Conservation (phyloP, 2,329 filamentous ascomycete genomes). For the Paecilomyces dactylethromorphus region DNA sequence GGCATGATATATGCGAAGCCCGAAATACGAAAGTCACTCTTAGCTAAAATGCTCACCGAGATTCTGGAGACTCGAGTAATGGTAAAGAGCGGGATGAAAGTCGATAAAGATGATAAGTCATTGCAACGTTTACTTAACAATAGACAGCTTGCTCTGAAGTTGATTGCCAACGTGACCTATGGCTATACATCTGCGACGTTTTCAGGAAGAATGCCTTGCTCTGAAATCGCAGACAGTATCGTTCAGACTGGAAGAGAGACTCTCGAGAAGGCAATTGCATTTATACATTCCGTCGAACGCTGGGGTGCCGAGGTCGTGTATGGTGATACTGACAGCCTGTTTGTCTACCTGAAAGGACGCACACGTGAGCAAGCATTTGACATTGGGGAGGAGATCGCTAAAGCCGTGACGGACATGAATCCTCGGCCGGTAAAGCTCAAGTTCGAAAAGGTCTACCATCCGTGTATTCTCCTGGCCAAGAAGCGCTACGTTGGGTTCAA, state of each 20-base stretch:
- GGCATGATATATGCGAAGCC: slow-evolving; percentile 92
- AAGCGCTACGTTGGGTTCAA: slow-evolving; percentile 98
- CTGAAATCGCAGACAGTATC: slow-evolving; percentile 96
- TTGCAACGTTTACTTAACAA: slow-evolving; percentile 88
- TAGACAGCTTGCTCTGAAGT: slow-evolving; percentile 83
- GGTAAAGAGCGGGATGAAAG: slow-evolving; percentile 96
- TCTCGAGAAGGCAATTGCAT: slow-evolving; percentile 82
- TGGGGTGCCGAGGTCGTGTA: slow-evolving; percentile 98
- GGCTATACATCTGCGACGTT: slow-evolving; percentile 96
- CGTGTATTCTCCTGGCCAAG: slow-evolving; percentile 88
- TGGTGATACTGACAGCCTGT: slow-evolving; percentile 93
- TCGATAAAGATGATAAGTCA: slow-evolving; percentile 78
- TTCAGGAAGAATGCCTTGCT: slow-evolving; percentile 94
- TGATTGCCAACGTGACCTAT: slow-evolving; percentile 98
- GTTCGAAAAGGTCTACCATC: slow-evolving; percentile 97
- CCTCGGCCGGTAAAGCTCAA: slow-evolving; percentile 91
- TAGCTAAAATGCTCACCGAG: slow-evolving; percentile 95
- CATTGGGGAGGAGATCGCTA: slow-evolving; percentile 86
- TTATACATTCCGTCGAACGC: slow-evolving; percentile 77
- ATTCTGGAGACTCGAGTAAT: slow-evolving; percentile 94
- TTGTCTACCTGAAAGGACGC: slow-evolving; percentile 80
- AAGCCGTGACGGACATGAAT: slow-evolving; percentile 80
- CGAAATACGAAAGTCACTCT: slow-evolving; percentile 76
- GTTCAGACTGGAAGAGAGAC: slow-evolving; percentile 95
- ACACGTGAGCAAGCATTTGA: slow-evolving; percentile 84